Evolutionary conservation across 345 rosid species (phyloP).

Genomic region (Trapa bicornis): DNA sequence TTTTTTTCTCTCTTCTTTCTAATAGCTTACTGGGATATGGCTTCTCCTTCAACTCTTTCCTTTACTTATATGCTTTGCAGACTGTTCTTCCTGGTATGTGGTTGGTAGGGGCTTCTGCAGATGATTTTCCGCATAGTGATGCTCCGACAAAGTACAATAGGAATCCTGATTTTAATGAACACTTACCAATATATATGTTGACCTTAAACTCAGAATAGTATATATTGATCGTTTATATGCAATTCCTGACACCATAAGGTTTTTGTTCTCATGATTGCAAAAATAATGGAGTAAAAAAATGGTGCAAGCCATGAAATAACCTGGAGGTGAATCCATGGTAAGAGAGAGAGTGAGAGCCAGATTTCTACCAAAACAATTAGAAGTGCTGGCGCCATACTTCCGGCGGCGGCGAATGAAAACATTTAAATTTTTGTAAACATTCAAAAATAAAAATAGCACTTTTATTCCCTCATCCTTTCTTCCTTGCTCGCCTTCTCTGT

Average conservation of each 20-base stretch:
- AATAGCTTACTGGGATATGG: neutral
- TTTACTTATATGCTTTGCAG: slow-evolving; percentile 18
- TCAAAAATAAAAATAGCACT: too few relatives aligned
- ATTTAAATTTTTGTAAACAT: too few relatives aligned
- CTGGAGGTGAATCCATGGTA: too few relatives aligned
- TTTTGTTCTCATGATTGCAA: neutral
- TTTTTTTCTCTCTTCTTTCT: neutral
- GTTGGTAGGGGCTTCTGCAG: slow-evolving; percentile 69
- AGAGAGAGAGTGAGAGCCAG: too few relatives aligned
- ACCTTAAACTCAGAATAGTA: neutral
- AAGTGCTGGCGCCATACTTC: too few relatives aligned
- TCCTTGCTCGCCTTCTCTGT: too few relatives aligned
- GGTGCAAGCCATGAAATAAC: neutral
- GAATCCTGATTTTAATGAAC: too few relatives aligned
- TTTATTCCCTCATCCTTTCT: too few relatives aligned
- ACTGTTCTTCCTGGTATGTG: slow-evolving; percentile 67
- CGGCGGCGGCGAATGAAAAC: too few relatives aligned
- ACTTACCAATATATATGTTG: neutral
- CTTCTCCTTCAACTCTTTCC: neutral
- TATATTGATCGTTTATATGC: neutral
- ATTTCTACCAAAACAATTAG: too few relatives aligned
- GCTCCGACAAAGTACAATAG: slow-evolving; percentile 13
- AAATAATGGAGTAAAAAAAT: neutral
- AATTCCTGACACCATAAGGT: neutral
- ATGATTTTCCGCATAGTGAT: slow-evolving; percentile 45